Evolutionary conservation across 768 basidiomycete species (phyloP), one percentile per base, ranked within the genome.

Genomic region (Hericium rajendrae): DNA sequence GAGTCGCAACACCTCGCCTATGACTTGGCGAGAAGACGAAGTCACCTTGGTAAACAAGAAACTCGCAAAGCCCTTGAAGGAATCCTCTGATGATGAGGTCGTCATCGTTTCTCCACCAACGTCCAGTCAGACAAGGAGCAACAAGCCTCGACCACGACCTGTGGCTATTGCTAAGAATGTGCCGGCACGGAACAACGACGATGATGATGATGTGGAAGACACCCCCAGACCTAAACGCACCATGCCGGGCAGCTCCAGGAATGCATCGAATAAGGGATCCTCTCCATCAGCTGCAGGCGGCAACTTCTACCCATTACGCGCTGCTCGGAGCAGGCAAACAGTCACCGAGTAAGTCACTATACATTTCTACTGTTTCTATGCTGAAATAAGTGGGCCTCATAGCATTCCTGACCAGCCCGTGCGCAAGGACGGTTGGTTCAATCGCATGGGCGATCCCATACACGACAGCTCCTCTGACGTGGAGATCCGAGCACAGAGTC

Each of bases 161-260:
- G 46, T 12, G 3, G 10, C 22, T 4, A 4, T 12, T 6, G 10
- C 22, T 4, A 4, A 3, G 56, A 18, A 15, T 8, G 20, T 53
- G 8, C 37, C 8, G n/a, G 37, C 49, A 24, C 53, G 53, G 38
- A 57, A 53, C 20, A 37, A 57, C 10, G 16, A 20, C 18, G 1
- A 32, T 8, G 48, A 16, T 10, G 12, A 54, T 11, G 9, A 38
- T 11, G 43, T 22, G 13, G n/a, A 12, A 13, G 49, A 56, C 1
- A 62, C 54, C 1, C 51, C 54, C 15, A 60, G 20, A 41, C 52
- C 59, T 10, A 41, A 22, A 20, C 32, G 32, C 9, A 32, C 32
- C 32, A 8, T 32, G 8, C 32, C 32, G 6, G 32, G 32, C 9
- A 32, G 32, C 32, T 32, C 32, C 32, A 10, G 5, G 32, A 32